phyloP scores from a whole-genome alignment of 2,329 filamentous ascomycete genomes.

The Lasiodiplodia citricola region DNA sequence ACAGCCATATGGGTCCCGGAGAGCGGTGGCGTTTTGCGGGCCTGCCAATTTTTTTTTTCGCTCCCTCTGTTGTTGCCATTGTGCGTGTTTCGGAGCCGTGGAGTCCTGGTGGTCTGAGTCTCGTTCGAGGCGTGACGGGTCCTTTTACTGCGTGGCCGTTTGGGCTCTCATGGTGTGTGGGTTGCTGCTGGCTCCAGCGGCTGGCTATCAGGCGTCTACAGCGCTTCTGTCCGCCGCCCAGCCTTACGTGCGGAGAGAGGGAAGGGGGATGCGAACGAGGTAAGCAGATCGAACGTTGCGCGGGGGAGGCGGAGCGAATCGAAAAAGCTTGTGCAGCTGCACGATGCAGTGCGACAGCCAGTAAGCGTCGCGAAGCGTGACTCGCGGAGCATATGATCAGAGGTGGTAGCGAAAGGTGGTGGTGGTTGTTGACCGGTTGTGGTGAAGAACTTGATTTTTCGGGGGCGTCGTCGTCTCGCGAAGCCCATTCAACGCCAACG shows the following conservation, averaged over 20 bases:
- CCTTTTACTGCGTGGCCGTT: background rate
- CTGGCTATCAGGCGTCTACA: conserved; percentile 11
- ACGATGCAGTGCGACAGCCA: background rate
- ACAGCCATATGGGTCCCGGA: background rate
- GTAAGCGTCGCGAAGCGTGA: background rate
- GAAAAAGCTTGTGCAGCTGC: conserved; percentile 10
- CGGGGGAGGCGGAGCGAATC: conserved; percentile 10
- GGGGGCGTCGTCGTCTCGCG: background rate
- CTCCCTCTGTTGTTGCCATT: background rate
- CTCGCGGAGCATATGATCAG: conserved; percentile 5
- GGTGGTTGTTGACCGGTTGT: conserved; percentile 3
- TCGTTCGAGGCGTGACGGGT: background rate
- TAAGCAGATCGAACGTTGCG: background rate
- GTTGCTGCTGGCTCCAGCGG: background rate
- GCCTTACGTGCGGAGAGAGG: background rate
- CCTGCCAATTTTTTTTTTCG: background rate
- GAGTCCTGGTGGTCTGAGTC: conserved; percentile 14
- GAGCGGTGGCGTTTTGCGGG: background rate
- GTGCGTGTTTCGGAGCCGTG: conserved; percentile 7
- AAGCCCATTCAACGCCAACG: background rate
- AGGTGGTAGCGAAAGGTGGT: background rate
- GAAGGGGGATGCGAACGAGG: no score
- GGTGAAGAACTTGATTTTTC: background rate
- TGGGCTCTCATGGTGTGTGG: background rate
- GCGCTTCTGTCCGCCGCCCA: background rate